phyloP scores from a whole-genome alignment of 305 asterid species.

The Galium porrigens region DNA sequence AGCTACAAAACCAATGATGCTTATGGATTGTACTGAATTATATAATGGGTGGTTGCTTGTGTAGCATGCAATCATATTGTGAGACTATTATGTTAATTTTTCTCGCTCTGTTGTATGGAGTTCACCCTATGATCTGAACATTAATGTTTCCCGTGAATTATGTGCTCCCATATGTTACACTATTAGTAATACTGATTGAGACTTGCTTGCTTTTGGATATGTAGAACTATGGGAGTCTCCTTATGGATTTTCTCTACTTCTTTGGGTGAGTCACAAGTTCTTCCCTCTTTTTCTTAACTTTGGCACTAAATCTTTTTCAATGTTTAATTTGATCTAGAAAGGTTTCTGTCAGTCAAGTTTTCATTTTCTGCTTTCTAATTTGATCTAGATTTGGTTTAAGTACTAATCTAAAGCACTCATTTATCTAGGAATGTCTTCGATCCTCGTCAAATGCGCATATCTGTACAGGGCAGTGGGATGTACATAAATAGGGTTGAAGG shows the following conservation, averaged over 20 bases:
- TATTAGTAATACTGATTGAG: conserved; percentile 17
- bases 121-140: neutral
- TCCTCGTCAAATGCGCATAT: conserved; percentile 89
- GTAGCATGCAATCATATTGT: neutral
- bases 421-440: conserved; percentile 79
- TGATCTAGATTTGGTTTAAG: conserved; percentile 2
- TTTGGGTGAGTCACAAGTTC: conserved; percentile 63
- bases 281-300: neutral
- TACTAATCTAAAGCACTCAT: conserved; percentile 15
- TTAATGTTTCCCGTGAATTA: neutral
- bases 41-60: conserved; percentile 6
- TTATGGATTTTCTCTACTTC: conserved; percentile 94
- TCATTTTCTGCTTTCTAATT: conserved; percentile 5
- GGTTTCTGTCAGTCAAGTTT: conserved; percentile 1
- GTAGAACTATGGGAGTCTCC: conserved; percentile 84
- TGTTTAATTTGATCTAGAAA: neutral
- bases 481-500: conserved; percentile 86
- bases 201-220: conserved; percentile 18
- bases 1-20: neutral
- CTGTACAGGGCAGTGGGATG: conserved; percentile 88
- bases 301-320: neutral
- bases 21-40: neutral
- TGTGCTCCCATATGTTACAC: neutral
- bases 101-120: neutral
- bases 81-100: neutral